A percentile compares a stretch with the other conserved stretches of the same genome.
Conservation (phyloP, 2,329 filamentous ascomycete genomes). For the Epichloe amarillans region DNA sequence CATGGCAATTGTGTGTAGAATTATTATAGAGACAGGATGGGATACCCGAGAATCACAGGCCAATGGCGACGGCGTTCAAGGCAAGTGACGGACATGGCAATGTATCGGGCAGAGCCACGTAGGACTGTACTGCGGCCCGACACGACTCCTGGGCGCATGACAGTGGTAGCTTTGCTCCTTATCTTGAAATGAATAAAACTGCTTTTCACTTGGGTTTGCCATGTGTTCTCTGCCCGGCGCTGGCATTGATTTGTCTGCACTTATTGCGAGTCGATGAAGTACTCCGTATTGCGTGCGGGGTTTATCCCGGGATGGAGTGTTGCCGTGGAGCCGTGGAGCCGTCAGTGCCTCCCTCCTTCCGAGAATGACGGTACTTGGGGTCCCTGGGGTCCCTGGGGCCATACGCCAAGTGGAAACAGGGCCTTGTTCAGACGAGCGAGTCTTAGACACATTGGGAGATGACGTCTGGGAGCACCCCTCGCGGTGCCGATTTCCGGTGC, state of each 20-base stretch:
- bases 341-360: neutral
- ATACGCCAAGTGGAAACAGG: too few relatives aligned
- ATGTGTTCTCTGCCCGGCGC: too few relatives aligned
- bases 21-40: neutral
- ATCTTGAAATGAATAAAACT: too few relatives aligned
- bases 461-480: neutral
- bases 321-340: neutral
- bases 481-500: neutral
- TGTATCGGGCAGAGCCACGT: neutral
- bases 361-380: neutral
- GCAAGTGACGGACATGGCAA: neutral
- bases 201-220: too few relatives aligned
- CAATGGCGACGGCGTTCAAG: conserved; percentile 1
- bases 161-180: too few relatives aligned
- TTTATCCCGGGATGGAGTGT: too few relatives aligned
- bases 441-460: too few relatives aligned
- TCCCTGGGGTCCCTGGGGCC: too few relatives aligned
- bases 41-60: conserved; percentile 2
- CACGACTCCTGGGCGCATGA: neutral
- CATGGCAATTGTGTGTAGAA: neutral
- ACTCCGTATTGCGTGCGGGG: too few relatives aligned
- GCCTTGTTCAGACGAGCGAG: too few relatives aligned
- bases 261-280: too few relatives aligned
- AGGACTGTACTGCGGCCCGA: neutral
- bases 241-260: too few relatives aligned